Evolutionary conservation across 2,329 filamentous ascomycete genomes (phyloP), one percentile per base, ranked within the genome.

Genomic region (Chaetomium sp.): DNA sequence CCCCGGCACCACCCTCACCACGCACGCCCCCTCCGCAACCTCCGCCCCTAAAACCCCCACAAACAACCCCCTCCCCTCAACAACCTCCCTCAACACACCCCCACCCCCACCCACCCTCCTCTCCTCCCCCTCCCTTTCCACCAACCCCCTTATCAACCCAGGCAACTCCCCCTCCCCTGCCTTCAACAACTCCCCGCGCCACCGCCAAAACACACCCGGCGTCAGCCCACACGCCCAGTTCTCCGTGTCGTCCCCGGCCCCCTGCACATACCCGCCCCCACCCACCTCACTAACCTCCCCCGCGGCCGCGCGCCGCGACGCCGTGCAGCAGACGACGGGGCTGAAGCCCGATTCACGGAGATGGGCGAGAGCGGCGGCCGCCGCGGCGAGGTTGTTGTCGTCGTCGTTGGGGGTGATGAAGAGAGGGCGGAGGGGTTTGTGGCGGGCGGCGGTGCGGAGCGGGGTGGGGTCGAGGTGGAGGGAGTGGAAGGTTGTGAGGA

Each of bases 171-270:
- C 83, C 72, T 97, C 93, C 0, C 83, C 72, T 0, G 88, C 84
- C 0, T 75, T 75, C 23, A 96, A 79, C 12, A 98, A 79, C 6
- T 73, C 47, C 0, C 85, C 79, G 50, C 79, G 80, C 70, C 97
- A 81, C 2, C 76, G 77, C 95, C 95, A 99, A 77, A 97, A 99
- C 0, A 94, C 68, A 0, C 80, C 75, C 0, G 94, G 87, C 0
- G 91, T 95, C 19, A 98, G 83, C 0, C 92, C 92, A 60, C 85
- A 80, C 1, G 93, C 90, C 95, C 95, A 99, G 70, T 91, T 92
- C 80, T 99, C 95, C 13, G 90, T 92, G 75, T 99, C 95, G 76
- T 99, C 95, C 2, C 90, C 95, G 0, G 94, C 94, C 58, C 95
- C 95, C 77, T 98, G 95, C 65, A 99, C 90, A 74, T 99, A 99